A percentile compares a stretch with the other conserved stretches of the same genome.
Conservation (phyloP, 75 land plant species). For the Cunninghamia lanceolata region DNA sequence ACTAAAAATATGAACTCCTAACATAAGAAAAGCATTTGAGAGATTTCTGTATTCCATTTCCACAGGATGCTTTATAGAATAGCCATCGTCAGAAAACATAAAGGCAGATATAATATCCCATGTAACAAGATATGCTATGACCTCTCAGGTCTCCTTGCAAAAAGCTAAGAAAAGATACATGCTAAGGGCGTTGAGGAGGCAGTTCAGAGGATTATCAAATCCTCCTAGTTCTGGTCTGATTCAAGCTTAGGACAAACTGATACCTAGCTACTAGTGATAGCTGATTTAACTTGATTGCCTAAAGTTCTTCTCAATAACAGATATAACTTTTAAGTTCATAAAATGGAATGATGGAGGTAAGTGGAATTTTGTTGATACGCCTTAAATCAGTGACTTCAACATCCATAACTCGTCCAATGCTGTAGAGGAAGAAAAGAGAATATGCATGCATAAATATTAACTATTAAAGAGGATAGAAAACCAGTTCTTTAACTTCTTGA, state of each 20-base stretch:
- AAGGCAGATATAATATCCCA: neutral
- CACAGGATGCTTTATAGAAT: neutral
- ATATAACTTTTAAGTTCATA: neutral
- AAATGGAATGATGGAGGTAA: neutral
- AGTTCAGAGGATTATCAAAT: neutral
- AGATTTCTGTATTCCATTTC: neutral
- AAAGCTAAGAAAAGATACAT: neutral
- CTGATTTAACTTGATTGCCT: neutral
- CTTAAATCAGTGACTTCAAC: too few relatives aligned
- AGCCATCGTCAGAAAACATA: neutral
- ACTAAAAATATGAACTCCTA: neutral
- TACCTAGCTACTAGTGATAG: neutral
- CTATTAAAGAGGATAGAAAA: too few relatives aligned
- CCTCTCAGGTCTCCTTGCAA: neutral
- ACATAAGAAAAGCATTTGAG: neutral
- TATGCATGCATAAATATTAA: neutral
- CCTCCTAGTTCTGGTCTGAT: neutral
- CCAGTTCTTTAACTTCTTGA: too few relatives aligned
- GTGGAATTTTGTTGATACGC: too few relatives aligned
- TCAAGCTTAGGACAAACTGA: neutral
- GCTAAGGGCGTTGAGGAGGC: neutral
- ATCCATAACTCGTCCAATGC: neutral
- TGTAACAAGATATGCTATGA: neutral
- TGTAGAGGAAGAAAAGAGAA: neutral
- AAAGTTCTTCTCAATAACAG: neutral